Evolutionary conservation across 345 rosid species (phyloP), one percentile per base, ranked within the genome.

Genomic region (Mercurialis annua): DNA sequence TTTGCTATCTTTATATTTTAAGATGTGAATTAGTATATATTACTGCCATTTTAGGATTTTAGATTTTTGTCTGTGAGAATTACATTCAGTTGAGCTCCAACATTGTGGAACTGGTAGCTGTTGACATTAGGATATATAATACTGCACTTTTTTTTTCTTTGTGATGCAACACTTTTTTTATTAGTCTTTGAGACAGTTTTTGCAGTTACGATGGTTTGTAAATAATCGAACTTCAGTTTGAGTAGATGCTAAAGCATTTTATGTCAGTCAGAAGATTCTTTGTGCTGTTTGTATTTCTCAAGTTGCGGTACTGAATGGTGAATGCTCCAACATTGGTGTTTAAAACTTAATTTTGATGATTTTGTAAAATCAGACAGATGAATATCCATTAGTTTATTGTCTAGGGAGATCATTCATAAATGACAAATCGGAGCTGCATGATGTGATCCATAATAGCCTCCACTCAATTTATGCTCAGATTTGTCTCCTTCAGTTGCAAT

Each of bases 381-480:
- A 20, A 59, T 2, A 36, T 24, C 24, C 14, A 50, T 8, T 65
- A 51, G 24, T 47, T 51, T 52, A 15, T 31, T 64, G 10, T 3
- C 34, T 21, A 38, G 48, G 58, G 34, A 12, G 36, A 51, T 33
- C 5, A 15, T 52, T 38, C 23, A 8, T 27, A 62, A 26, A 33
- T 64, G 46, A 33, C 14, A 64, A 18, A 33, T 27, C 31, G 26
- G 47, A 53, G 29, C 33, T 27, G 18, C 56, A 48, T 46, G n/a
- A 10, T 27, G 14, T n/a, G 12, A n/a, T 66, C 9, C 5, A 9
- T 34, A 34, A 34, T 34, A 34, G 9, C 9, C 9, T 21, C 31
- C 61, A 66, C 40, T 66, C 23, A 40, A 66, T 18, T 53, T 53
- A 38, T 36, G 59, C 34, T 55, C 30, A 20, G 31, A n/a, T 18